A percentile compares a stretch with the other conserved stretches of the same genome.
Evolutionary conservation across 768 basidiomycete genomes (phyloP).

Genomic region (Boletus insuetus): DNA sequence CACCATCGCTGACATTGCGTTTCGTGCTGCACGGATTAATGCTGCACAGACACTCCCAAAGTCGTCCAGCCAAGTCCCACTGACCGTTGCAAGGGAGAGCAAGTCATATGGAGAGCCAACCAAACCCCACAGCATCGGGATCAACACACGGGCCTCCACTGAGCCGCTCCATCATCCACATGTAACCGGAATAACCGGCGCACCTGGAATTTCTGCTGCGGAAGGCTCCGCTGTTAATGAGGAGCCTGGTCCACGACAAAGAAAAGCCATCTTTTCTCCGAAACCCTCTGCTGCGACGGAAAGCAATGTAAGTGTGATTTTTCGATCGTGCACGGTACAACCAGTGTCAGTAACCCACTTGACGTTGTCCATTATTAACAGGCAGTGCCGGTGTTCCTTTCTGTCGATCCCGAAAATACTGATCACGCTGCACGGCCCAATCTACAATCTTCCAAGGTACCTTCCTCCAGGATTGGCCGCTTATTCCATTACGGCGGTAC

Average conservation of each 20-base stretch:
- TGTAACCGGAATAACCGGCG: neutral
- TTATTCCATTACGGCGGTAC: constrained; percentile 93
- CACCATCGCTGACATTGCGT: constrained; percentile 56
- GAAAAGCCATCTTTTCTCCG: neutral
- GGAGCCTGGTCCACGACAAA: neutral
- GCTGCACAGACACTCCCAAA: constrained; percentile 33
- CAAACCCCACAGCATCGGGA: neutral
- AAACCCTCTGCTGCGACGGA: neutral
- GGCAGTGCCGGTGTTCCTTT: neutral
- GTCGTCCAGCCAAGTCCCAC: neutral
- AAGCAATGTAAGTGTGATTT: constrained; percentile 5
- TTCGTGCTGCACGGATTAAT: constrained; percentile 60
- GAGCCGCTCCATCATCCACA: neutral
- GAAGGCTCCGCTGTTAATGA: neutral
- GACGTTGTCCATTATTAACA: constrained; percentile 1
- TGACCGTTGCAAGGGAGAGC: neutral
- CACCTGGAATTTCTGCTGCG: neutral
- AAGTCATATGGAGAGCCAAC: neutral
- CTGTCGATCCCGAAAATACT: neutral
- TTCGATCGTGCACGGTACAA: neutral
- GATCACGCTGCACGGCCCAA: constrained; percentile 34
- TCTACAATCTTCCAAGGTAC: constrained; percentile 82
- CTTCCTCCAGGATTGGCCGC: constrained; percentile 84
- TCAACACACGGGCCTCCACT: neutral
- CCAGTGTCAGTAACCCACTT: neutral